These are phyloP conservation scores for Adansonia madagascariensis DNA, from an alignment of 441 rosid genomes.

Conservation along the genomic window DNA sequence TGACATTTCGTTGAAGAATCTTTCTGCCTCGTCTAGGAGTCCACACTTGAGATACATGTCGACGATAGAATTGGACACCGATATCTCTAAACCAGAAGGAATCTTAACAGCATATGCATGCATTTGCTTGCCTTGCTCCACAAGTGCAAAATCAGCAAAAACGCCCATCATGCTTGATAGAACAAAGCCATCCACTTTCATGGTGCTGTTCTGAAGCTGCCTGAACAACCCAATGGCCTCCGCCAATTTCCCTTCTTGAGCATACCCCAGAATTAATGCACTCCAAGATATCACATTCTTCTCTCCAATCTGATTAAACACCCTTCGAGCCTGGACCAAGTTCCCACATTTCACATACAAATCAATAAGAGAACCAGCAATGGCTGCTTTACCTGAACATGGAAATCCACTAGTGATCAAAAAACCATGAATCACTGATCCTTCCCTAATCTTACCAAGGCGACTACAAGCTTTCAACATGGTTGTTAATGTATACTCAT, in stretches of 20 bases:
- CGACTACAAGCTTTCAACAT: constrained; percentile 67
- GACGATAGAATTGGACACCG: constrained; percentile 66
- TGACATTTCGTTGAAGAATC: constrained; percentile 58
- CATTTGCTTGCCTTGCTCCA: constrained; percentile 83
- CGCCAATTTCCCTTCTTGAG: constrained; percentile 66
- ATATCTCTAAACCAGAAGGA: constrained; percentile 61
- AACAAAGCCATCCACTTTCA: constrained; percentile 58
- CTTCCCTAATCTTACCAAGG: constrained; percentile 54
- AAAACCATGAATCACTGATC: constrained; percentile 66
- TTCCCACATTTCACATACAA: constrained; percentile 72
- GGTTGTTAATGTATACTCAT: constrained; percentile 72
- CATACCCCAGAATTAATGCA: constrained; percentile 76
- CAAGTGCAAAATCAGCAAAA: constrained; percentile 83
- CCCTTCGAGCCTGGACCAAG: constrained; percentile 54
- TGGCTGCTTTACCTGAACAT: constrained; percentile 40
- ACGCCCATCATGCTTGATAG: constrained; percentile 74
- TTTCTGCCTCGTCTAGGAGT: constrained; percentile 65
- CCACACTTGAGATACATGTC: constrained; percentile 96
- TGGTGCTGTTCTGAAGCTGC: constrained; percentile 48
- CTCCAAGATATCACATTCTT: constrained; percentile 80
- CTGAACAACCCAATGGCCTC: constrained; percentile 72
- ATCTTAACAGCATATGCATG: constrained; percentile 68
- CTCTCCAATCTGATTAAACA: constrained; percentile 57
- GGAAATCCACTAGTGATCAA: constrained; percentile 62
- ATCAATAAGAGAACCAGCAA: constrained; percentile 75